phyloP scores from a whole-genome alignment of 1,284 basidiomycete species.

The Boletus albobrunnescens region DNA sequence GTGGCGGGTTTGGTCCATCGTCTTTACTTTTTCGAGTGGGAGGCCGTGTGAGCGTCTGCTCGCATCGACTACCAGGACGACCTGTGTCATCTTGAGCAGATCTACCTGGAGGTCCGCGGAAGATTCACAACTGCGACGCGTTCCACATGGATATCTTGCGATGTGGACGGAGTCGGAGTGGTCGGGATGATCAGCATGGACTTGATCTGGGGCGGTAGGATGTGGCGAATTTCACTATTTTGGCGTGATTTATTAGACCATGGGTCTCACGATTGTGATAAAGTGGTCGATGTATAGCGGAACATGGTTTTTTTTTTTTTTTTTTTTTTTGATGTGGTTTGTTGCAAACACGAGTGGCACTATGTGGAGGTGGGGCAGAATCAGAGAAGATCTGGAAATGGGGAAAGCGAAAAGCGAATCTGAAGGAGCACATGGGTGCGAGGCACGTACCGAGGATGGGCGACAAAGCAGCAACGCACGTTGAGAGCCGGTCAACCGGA shows the following conservation, averaged over 20 bases:
- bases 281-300: slow-evolving; percentile 4
- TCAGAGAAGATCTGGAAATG: slow-evolving; percentile 25
- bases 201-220: slow-evolving; percentile 26
- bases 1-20: slow-evolving; percentile 8
- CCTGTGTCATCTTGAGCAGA: slow-evolving; percentile 24
- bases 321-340: slow-evolving; percentile 1
- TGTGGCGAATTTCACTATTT: slow-evolving; percentile 22
- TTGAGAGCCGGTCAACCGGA: slow-evolving; percentile 9
- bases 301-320: no score
- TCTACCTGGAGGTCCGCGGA: slow-evolving; percentile 32
- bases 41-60: slow-evolving; percentile 3
- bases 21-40: slow-evolving; percentile 27
- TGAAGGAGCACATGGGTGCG: slow-evolving; percentile 26
- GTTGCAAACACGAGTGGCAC: slow-evolving; percentile 1
- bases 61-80: slow-evolving; percentile 23
- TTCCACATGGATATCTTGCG: slow-evolving; percentile 33
- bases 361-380: slow-evolving; percentile 22
- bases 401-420: slow-evolving; percentile 27
- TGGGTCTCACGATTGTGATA: slow-evolving; percentile 7
- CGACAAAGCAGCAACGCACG: slow-evolving; percentile 4
- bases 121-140: slow-evolving; percentile 29
- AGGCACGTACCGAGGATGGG: slow-evolving; percentile 17
- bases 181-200: slow-evolving; percentile 24
- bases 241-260: slow-evolving; percentile 13
- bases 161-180: slow-evolving; percentile 31